Base-by-base conservation (phyloP, 805 yeast genomes). In the Tetrapisispora taiwanensis region DNA sequence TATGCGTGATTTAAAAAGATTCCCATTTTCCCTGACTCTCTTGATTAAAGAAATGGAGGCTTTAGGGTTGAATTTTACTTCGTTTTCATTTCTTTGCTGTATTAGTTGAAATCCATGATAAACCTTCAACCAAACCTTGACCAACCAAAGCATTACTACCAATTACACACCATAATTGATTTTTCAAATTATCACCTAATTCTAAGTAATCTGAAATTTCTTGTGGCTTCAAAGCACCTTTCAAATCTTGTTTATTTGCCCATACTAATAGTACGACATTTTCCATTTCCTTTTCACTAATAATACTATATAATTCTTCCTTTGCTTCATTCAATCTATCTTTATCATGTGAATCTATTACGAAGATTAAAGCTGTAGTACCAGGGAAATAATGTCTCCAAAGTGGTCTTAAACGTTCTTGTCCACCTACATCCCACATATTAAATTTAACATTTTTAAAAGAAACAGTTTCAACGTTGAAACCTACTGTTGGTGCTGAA, bases 351-450 rank as follows among this genome's bases (percentile, higher is more conserved):
- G 87, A 75, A 65, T 89, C 97, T 48, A 89, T 82, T 44, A 89
- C 97, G 63, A 85, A 89, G 44, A 89, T 86, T 46, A 89, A 73
- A 9, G 95, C 95, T 59, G 87, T 84, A 4, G 96, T 86, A 32
- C 95, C 95, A 12, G 95, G 84, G 66, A 84, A 87, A 67, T 89
- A 89, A 61, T 89, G 96, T 65, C 96, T 79, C 97, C 97, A 89
- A 46, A 89, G 71, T 0, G 94, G 95, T 59, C 96, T 77, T 53
- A 88, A 76, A 63, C 94, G 73, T 57, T 84, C 94, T 69, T 87
- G 97, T 61, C 96, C 97, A 67, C 97, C 97, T 48, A 92, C 92
- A 65, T 85, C 95, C 95, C 95, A 85, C 60, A 85, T 88, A 48
- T 87, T 86, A 68, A 85, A 84, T 45, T 84, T 79, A 46, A 84